Conservation (phyloP, 192 early-diverging fungal species). For the Coemansia sp. region DNA sequence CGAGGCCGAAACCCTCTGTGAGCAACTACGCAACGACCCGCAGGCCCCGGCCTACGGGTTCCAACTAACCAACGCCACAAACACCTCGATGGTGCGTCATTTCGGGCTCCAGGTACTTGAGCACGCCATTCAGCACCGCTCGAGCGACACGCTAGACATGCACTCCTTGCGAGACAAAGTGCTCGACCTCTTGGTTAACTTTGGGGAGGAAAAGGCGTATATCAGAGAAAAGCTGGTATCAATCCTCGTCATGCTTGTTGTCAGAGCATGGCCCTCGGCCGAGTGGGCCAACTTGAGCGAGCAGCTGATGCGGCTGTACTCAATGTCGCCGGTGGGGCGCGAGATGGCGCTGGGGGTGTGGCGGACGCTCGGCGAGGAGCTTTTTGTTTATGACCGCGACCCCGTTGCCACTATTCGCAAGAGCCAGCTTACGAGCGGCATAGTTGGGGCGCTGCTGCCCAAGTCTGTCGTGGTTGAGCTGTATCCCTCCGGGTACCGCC, state of each 20-base stretch:
- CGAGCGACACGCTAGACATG: background rate
- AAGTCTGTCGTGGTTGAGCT: slow-evolving; percentile 17
- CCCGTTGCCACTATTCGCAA: slow-evolving; percentile 33
- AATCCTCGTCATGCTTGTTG: slow-evolving; percentile 28
- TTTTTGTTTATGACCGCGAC: slow-evolving; percentile 48
- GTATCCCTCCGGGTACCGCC: slow-evolving; percentile 39
- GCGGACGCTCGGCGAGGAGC: slow-evolving; percentile 46
- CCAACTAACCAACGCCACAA: slow-evolving; percentile 10
- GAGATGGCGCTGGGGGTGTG: slow-evolving; percentile 39
- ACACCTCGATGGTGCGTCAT: slow-evolving; percentile 20
- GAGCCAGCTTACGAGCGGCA: slow-evolving; percentile 39
- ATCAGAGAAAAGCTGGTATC: slow-evolving; percentile 44
- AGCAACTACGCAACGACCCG: slow-evolving; percentile 24
- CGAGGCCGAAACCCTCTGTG: slow-evolving; percentile 37
- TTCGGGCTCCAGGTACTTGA: slow-evolving; percentile 49
- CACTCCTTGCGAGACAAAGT: slow-evolving; percentile 16
- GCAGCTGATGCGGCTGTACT: slow-evolving; percentile 33
- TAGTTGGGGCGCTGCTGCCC: slow-evolving; percentile 41
- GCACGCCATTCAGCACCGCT: slow-evolving; percentile 23
- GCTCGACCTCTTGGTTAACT: slow-evolving; percentile 14
- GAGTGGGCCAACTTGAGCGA: slow-evolving; percentile 34
- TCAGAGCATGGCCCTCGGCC: slow-evolving; percentile 35
- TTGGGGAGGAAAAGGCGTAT: slow-evolving; percentile 11
- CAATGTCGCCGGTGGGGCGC: slow-evolving; percentile 3
- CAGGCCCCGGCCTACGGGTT: slow-evolving; percentile 18